phyloP scores from a whole-genome alignment of 257 asterid genomes.

The Capsicum rhomboideum region DNA sequence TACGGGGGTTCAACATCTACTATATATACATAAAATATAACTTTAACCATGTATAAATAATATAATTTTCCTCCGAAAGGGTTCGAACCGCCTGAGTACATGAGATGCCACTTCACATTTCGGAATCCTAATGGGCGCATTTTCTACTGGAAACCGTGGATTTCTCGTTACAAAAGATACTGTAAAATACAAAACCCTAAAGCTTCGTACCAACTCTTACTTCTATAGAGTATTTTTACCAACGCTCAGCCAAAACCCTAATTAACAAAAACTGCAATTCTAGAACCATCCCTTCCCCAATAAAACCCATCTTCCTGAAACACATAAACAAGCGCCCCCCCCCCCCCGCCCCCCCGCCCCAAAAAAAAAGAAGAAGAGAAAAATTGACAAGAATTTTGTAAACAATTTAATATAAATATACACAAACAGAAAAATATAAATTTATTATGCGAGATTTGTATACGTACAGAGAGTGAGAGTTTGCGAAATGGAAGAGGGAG shows the following conservation, averaged over 20 bases:
- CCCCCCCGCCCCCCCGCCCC: background rate
- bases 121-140: background rate
- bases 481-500: too few species aligned
- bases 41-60: too few species aligned
- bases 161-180: background rate
- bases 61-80: too few species aligned
- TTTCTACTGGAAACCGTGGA: background rate
- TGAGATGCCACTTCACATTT: background rate
- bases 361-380: background rate
- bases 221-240: too few species aligned
- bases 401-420: background rate
- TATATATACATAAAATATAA: too few species aligned
- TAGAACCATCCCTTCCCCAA: background rate
- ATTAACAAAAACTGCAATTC: background rate
- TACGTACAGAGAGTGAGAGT: too few species aligned
- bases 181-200: background rate
- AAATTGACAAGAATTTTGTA: background rate
- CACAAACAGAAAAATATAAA: background rate
- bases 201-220: too few species aligned
- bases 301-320: background rate
- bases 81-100: too few species aligned
- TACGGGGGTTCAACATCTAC: too few species aligned
- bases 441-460: background rate
- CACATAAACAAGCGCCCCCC: background rate
- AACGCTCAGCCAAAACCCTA: background rate